Evolutionary conservation across 2,329 filamentous ascomycete genomes (phyloP), one percentile per base, ranked within the genome.

Genomic region (Colletotrichum abscissum): DNA sequence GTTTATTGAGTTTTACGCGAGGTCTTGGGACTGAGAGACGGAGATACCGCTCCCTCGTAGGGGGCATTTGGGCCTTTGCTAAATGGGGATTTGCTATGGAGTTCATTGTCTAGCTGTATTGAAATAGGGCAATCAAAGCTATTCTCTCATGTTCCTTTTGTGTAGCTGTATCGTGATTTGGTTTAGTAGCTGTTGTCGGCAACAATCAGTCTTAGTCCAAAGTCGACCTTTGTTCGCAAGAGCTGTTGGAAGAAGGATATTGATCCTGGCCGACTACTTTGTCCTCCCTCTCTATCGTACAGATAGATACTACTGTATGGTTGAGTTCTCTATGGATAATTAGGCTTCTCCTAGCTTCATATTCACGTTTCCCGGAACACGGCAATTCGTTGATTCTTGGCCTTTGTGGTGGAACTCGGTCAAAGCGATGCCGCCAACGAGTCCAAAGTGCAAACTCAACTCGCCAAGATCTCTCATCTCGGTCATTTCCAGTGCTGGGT

Each of bases 401-500:
- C 28, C 28, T 54, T 7, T 7, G 26, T 11, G 14, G 16, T 54
- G 19, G 42, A 24, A n/a, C 33, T 14, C 3, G 14, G 28, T 14
- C 26, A 54, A 9, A 5, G 28, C 26, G 28, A 63, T 54, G 24
- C 42, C 42, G 16, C 19, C 42, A 42, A 5, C 14, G 6, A 42
- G 38, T 49, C 42, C 42, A 19, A 16, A 42, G 38, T 1, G 16
- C 19, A 19, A 46, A 49, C 19, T 19, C 11, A 49, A 22, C 42
- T 22, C 42, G 67, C 56, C 46, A 59, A 62, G 60, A 52, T 70
- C 58, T 65, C 58, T 69, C 64, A 69, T 72, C 65, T 69, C 69
- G 65, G 69, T 69, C 69, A 60, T 65, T 22, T 70, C 55, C 66
- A 65, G 55, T 24, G 6, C 22, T 56, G 58, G 60, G 11, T 16